These are phyloP conservation scores for Fusarium phyllophilum DNA, from an alignment of 2,329 filamentous ascomycete genomes.

Conservation along the genomic window DNA sequence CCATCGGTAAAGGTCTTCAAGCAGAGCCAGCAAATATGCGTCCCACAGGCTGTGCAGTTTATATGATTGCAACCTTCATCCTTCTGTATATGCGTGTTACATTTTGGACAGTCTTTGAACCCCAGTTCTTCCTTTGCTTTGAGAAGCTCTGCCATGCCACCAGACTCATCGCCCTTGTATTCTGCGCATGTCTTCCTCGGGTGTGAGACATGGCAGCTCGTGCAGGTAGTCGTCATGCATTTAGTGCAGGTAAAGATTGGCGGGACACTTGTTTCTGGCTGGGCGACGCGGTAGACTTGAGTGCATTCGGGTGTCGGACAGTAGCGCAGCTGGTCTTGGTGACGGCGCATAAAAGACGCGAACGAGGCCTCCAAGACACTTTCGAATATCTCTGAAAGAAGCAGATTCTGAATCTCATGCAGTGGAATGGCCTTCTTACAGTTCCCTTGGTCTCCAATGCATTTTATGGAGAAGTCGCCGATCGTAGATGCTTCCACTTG, in stretches of 20 bases:
- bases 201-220: constrained; percentile 50
- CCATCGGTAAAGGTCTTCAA: constrained; percentile 46
- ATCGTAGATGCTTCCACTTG: not conserved
- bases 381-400: constrained; percentile 45
- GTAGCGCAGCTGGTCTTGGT: constrained; percentile 48
- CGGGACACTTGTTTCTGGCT: not conserved
- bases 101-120: constrained; percentile 55
- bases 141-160: constrained; percentile 41
- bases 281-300: constrained; percentile 51
- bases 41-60: constrained; percentile 51
- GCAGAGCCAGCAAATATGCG: constrained; percentile 62
- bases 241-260: constrained; percentile 48
- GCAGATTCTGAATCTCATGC: constrained; percentile 39
- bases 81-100: constrained; percentile 55
- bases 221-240: constrained; percentile 51
- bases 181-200: constrained; percentile 48
- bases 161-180: constrained; percentile 41
- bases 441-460: not conserved
- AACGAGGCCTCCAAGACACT: constrained; percentile 52
- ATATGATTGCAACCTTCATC: constrained; percentile 59
- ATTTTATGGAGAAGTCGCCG: not conserved
- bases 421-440: constrained; percentile 41
- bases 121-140: constrained; percentile 49
- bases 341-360: constrained; percentile 46
- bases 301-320: constrained; percentile 58